Evolutionary conservation across 2,329 filamentous ascomycete genomes (phyloP).

Genomic region (Neofusicoccum cordaticola): DNA sequence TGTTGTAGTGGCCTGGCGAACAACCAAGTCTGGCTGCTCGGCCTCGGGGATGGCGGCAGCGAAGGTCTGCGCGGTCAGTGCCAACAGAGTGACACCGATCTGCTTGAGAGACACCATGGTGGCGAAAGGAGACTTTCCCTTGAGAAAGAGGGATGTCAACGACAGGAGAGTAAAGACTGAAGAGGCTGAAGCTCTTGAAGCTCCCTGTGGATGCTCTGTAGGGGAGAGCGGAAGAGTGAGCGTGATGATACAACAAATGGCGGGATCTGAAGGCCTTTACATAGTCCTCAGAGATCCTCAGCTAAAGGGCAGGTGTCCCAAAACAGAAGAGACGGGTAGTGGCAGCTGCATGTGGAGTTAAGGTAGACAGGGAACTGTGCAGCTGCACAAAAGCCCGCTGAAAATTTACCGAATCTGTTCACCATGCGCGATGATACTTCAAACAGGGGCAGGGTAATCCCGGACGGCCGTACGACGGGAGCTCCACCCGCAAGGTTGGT

Average conservation of each 20-base stretch:
- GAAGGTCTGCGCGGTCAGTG: conserved; percentile 25
- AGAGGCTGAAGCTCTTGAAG: neutral
- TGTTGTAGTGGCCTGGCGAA: neutral
- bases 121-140: neutral
- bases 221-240: neutral
- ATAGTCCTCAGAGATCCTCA: neutral
- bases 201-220: neutral
- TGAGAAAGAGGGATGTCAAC: neutral
- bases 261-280: conserved; percentile 2
- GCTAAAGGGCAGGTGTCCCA: neutral
- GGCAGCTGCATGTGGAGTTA: neutral
- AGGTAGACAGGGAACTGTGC: neutral
- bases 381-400: neutral
- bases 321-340: neutral
- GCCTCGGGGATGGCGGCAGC: conserved; percentile 26
- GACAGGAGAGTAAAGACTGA: neutral
- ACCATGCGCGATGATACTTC: neutral
- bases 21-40: neutral
- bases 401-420: neutral
- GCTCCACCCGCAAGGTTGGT: neutral
- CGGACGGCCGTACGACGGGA: neutral
- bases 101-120: conserved; percentile 27
- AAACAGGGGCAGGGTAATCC: neutral
- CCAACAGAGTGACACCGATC: conserved; percentile 1
- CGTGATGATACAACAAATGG: neutral